These are phyloP conservation scores for Tripterygium wilfordii DNA, from an alignment of 177 flowering plant species.

Conservation along the genomic window DNA sequence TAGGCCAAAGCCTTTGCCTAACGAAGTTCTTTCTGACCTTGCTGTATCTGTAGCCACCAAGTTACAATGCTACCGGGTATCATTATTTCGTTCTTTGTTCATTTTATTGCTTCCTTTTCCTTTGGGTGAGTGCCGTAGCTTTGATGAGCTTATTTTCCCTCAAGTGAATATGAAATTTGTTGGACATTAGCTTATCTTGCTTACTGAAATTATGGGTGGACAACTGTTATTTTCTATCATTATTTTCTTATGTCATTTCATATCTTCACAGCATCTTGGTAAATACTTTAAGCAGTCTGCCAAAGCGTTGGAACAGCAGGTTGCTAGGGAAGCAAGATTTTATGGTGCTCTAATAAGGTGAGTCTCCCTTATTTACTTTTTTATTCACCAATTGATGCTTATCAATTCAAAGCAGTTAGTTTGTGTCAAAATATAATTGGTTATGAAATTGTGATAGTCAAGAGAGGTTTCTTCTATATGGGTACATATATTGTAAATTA, in stretches of 20 bases:
- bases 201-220: too few species aligned
- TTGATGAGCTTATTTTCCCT: neutral
- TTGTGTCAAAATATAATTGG: too few species aligned
- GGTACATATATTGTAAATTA: too few species aligned
- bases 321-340: conserved; percentile 86
- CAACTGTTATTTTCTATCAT: neutral
- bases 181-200: too few species aligned
- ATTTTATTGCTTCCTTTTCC: neutral
- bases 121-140: neutral
- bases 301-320: conserved; percentile 78
- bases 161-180: too few species aligned
- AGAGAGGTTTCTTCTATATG: too few species aligned
- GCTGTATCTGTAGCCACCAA: conserved; percentile 86
- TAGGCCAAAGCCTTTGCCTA: conserved; percentile 80
- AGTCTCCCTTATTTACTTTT: conserved; percentile 1
- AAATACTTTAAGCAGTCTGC: conserved; percentile 91
- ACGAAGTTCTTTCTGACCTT: conserved; percentile 74
- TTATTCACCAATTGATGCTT: neutral
- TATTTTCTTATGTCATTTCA: neutral
- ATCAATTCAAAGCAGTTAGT: too few species aligned
- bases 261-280: conserved; percentile 58
- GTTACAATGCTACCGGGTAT: conserved; percentile 83
- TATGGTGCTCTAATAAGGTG: conserved; percentile 96
- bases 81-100: neutral
- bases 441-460: too few species aligned